A percentile compares a stretch with the other conserved stretches of the same genome.
phyloP scores from a whole-genome alignment of 768 basidiomycete genomes.

The Rubroboletus pulcherrimus region DNA sequence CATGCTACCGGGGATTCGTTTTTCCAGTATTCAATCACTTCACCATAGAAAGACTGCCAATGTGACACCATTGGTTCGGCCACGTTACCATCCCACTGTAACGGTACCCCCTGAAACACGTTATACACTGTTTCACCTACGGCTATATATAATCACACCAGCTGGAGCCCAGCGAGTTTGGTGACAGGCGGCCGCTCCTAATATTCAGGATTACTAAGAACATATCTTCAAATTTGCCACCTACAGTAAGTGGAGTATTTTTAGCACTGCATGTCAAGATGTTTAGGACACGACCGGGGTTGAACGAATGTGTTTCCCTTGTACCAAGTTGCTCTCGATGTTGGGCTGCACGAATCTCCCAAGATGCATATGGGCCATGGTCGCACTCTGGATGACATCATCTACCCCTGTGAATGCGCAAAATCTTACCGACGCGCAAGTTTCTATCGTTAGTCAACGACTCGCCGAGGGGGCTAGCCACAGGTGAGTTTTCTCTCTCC shows the following conservation, averaged over 20 bases:
- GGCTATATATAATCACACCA: not conserved
- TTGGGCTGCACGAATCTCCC: not conserved
- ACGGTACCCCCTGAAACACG: not conserved
- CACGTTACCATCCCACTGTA: not conserved
- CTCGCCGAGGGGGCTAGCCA: slow-evolving; percentile 41
- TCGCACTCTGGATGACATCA: slow-evolving; percentile 5
- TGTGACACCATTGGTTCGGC: not conserved
- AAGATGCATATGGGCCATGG: not conserved
- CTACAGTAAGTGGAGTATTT: not conserved
- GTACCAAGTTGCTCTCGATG: not conserved
- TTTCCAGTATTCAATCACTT: not conserved
- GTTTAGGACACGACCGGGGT: not conserved
- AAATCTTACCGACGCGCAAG: slow-evolving; percentile 33
- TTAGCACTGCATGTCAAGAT: not conserved
- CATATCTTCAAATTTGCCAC: not conserved
- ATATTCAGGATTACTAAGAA: not conserved
- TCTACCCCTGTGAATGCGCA: slow-evolving; percentile 25
- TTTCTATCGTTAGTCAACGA: slow-evolving; percentile 34
- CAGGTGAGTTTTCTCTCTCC: slow-evolving; percentile 29
- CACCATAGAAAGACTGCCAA: not conserved
- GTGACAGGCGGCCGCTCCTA: not conserved
- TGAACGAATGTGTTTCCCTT: no score
- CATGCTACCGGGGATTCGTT: not conserved
- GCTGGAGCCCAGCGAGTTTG: no score
- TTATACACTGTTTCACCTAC: not conserved